Conservation (phyloP, 768 basidiomycete species). For the Boletus edulis region DNA sequence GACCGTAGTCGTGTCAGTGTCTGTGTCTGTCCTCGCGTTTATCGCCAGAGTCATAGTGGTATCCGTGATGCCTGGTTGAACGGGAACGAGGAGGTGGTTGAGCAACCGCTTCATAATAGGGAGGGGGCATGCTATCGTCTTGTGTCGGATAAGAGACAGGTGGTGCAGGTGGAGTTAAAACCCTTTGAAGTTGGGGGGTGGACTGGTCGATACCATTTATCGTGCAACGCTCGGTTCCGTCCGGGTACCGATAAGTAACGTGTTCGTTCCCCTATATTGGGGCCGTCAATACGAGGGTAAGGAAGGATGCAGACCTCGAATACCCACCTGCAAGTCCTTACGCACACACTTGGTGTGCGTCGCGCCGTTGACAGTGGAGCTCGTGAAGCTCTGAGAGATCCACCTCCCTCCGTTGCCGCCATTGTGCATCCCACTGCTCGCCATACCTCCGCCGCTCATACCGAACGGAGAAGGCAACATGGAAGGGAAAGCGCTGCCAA, state of each 20-base stretch:
- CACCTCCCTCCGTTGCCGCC: slow-evolving; percentile 30
- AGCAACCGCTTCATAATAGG: slow-evolving; percentile 19
- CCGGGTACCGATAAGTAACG: slow-evolving; percentile 59
- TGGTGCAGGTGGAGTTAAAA: slow-evolving; percentile 8
- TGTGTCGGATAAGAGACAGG: not conserved
- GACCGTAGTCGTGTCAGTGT: slow-evolving; percentile 11
- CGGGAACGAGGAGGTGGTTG: slow-evolving; percentile 15
- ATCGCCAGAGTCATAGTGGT: slow-evolving; percentile 9
- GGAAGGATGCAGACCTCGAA: not conserved
- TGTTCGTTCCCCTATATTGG: slow-evolving; percentile 68
- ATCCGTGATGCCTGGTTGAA: slow-evolving; percentile 18
- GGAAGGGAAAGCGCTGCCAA: slow-evolving; percentile 6
- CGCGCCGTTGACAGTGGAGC: slow-evolving; percentile 62
- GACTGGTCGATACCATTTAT: slow-evolving; percentile 63
- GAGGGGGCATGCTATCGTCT: slow-evolving; percentile 3
- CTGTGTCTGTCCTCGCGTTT: slow-evolving; percentile 12
- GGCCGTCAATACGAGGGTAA: not conserved
- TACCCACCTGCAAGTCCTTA: slow-evolving; percentile 57
- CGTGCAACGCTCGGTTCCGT: slow-evolving; percentile 62
- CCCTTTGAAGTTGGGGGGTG: slow-evolving; percentile 8
- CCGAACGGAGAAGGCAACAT: slow-evolving; percentile 8
- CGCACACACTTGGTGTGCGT: slow-evolving; percentile 56
- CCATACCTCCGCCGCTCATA: slow-evolving; percentile 15
- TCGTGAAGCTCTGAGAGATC: slow-evolving; percentile 56
- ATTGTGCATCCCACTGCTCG: slow-evolving; percentile 10